Percentiles rank a stretch among this genome's conserved stretches.
phyloP scores from a whole-genome alignment of 2,329 filamentous ascomycete genomes.

The Podosphaera fusca region DNA sequence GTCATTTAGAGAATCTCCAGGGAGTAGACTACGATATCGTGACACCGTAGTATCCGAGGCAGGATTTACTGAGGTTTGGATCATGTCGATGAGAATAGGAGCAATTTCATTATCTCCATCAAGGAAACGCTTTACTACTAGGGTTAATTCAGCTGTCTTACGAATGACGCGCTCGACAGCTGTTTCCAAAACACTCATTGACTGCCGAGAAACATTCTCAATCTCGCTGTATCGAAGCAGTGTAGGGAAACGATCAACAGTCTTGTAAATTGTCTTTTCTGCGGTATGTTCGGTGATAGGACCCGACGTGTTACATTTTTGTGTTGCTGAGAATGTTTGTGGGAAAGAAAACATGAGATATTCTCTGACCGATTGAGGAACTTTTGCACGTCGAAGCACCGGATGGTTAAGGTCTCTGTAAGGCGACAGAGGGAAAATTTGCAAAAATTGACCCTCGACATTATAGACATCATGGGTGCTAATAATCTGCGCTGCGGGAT shows the following conservation, averaged over 20 bases:
- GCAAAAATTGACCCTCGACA: constrained; percentile 73
- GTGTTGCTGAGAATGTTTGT: constrained; percentile 55
- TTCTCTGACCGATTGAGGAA: constrained; percentile 65
- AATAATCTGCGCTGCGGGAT: constrained; percentile 58
- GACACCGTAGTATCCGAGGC: constrained; percentile 54
- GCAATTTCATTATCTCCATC: constrained; percentile 51
- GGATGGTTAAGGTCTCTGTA: constrained; percentile 64
- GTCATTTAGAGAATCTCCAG: constrained; percentile 19
- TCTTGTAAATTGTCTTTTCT: constrained; percentile 67
- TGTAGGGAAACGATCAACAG: constrained; percentile 71
- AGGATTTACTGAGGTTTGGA: constrained; percentile 55
- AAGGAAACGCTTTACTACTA: constrained; percentile 49
- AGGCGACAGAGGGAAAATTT: constrained; percentile 58
- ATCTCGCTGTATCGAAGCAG: constrained; percentile 78
- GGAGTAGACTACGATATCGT: constrained; percentile 53
- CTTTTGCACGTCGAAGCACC: constrained; percentile 70
- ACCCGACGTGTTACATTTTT: constrained; percentile 44
- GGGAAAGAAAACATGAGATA: constrained; percentile 61
- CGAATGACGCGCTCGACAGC: constrained; percentile 73
- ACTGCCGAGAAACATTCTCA: constrained; percentile 35
- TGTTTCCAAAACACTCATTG: constrained; percentile 57
- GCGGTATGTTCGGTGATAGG: constrained; percentile 51
- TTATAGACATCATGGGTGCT: constrained; percentile 43
- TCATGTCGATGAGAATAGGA: constrained; percentile 47
- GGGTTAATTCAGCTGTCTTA: constrained; percentile 67